Base-by-base conservation (phyloP, 2,329 filamentous ascomycete species). In the Aschersonia sp. region DNA sequence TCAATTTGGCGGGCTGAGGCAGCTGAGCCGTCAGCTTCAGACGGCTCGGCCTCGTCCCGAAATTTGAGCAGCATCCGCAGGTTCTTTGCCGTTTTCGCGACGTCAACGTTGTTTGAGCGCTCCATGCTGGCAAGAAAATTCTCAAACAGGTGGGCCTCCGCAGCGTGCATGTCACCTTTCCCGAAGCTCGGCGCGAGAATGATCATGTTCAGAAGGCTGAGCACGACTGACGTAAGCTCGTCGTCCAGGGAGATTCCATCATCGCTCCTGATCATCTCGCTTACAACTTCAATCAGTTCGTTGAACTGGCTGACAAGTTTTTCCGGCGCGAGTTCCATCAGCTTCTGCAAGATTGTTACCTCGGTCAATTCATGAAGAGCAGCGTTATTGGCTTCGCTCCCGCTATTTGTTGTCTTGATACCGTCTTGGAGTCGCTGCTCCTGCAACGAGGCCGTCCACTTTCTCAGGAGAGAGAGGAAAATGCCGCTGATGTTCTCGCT, bases 271-370 rank as follows among this genome's bases (percentile, higher is more conserved):
- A 87, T 59, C 0, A 87, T 70, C 48, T 83, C 73, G 45, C 69
- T 68, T 45, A 82, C 72, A 2, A 88, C 69, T 43, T 79, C 73
- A 2, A 87, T 64, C 6, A 85, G 70, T 53, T 84, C 78, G 42
- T 73, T 72, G 2, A 83, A 81, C 48, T 79, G 74, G 32, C 71
- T 72, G 32, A 83, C 73, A 10, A 87, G 69, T 51, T 76, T 79
- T 29, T 81, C 74, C 1, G 79, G 73, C 43, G 81, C 73, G 43
- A 67, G 71, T 30, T 76, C 73, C 61, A 86, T 77, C 62, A 87
- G 71, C 35, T 72, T 73, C 55, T 84, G 79, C 6, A 86, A 67
- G 1, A 85, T 62, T 45, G 78, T 78, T 5, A 79, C 69, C 51
- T 83, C 71, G 5, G 73, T 61, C 1, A 87, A 63, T 4, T 70